Percentiles rank a stretch among this genome's conserved stretches.
Evolutionary conservation across 805 yeast genomes (phyloP).

Genomic region (Phaffomyces thermotolerans): DNA sequence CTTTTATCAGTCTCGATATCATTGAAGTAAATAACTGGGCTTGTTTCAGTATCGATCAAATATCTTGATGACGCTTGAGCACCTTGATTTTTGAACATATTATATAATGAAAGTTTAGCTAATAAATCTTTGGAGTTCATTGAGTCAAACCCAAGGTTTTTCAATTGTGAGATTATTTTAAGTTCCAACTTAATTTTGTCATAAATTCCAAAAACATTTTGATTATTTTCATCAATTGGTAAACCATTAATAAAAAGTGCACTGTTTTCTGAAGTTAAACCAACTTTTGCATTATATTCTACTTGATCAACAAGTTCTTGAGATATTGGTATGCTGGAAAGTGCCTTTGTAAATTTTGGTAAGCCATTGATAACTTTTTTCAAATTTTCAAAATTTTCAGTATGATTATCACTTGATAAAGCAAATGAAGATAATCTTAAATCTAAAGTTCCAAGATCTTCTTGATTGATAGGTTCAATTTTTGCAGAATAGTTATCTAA

Average conservation of each 20-base stretch:
- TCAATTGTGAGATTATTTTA: slow-evolving; percentile 19
- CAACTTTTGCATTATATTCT: slow-evolving; percentile 28
- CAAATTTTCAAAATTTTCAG: slow-evolving; percentile 32
- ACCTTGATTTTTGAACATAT: slow-evolving; percentile 15
- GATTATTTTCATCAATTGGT: slow-evolving; percentile 38
- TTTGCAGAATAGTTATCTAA: slow-evolving; percentile 22
- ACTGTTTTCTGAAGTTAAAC: slow-evolving; percentile 31
- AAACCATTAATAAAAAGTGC: slow-evolving; percentile 71
- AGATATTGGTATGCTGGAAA: slow-evolving; percentile 11
- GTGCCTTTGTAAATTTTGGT: slow-evolving; percentile 42
- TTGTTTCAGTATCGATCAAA: slow-evolving; percentile 24
- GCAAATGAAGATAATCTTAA: slow-evolving; percentile 32
- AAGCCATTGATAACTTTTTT: slow-evolving; percentile 39
- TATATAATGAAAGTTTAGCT: slow-evolving; percentile 31
- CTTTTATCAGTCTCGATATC: slow-evolving; percentile 59
- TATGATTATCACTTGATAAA: slow-evolving; percentile 16
- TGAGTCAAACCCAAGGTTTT: slow-evolving; percentile 28
- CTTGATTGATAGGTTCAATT: slow-evolving; percentile 25
- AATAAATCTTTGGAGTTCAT: slow-evolving; percentile 31
- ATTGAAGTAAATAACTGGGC: slow-evolving; percentile 59
- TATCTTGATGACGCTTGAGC: slow-evolving; percentile 17
- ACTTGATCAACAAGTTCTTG: slow-evolving; percentile 25
- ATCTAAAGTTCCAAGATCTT: slow-evolving; percentile 32
- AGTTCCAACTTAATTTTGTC: slow-evolving; percentile 33
- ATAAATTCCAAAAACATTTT: slow-evolving; percentile 36